phyloP scores from a whole-genome alignment of 495 filamentous ascomycete species.

The Daldinia loculata region DNA sequence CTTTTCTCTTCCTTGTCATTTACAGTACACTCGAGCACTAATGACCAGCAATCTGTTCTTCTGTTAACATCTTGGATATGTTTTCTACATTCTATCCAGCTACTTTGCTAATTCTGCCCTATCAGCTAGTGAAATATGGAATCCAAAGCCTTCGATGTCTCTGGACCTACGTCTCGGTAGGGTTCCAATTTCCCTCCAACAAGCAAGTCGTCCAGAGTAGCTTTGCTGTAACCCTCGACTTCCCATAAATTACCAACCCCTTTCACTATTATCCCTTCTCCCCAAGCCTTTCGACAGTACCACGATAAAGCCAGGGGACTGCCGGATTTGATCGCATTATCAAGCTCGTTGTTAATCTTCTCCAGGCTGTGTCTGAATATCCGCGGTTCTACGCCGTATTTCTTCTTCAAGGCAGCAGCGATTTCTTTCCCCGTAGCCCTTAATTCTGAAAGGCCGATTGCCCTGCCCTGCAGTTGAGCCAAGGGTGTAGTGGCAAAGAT shows the following conservation, averaged over 20 bases:
- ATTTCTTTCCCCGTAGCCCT: slow-evolving; percentile 39
- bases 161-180: slow-evolving; percentile 32
- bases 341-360: slow-evolving; percentile 32
- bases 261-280: slow-evolving; percentile 17
- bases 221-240: slow-evolving; percentile 38
- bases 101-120: neutral
- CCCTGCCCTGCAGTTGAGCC: slow-evolving; percentile 22
- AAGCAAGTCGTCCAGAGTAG: slow-evolving; percentile 30
- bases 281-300: slow-evolving; percentile 40
- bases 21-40: too few species aligned
- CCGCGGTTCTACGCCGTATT: slow-evolving; percentile 32
- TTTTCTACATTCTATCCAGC: neutral
- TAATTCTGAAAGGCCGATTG: slow-evolving; percentile 34
- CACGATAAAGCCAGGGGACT: slow-evolving; percentile 25
- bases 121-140: slow-evolving; percentile 23
- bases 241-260: slow-evolving; percentile 40
- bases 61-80: neutral
- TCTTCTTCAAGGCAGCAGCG: slow-evolving; percentile 29
- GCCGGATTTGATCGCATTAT: slow-evolving; percentile 14
- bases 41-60: too few species aligned
- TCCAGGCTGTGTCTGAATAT: slow-evolving; percentile 35
- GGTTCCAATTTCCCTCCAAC: slow-evolving; percentile 30
- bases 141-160: slow-evolving; percentile 19
- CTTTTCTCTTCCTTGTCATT: too few species aligned
- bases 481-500: slow-evolving; percentile 39